phyloP scores from a whole-genome alignment of 2,329 filamentous ascomycete genomes.

The Paraphaeosphaeria sporulosa region DNA sequence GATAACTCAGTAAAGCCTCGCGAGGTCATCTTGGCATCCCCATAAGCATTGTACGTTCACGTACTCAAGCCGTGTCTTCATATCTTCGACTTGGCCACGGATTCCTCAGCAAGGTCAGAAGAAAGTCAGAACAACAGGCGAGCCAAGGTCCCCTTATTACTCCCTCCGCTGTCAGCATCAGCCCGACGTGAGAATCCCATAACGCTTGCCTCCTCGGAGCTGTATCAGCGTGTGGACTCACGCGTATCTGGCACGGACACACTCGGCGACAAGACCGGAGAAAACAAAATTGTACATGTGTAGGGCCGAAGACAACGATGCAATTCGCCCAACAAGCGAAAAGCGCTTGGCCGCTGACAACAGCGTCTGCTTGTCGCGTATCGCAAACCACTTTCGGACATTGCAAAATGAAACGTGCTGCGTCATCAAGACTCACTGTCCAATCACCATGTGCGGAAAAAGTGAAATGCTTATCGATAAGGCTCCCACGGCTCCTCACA shows the following conservation, averaged over 20 bases:
- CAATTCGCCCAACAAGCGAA: neutral
- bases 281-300: too few relatives aligned
- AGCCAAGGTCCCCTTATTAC: neutral
- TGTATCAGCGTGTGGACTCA: neutral
- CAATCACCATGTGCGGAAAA: neutral
- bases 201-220: neutral
- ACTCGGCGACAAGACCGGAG: too few relatives aligned
- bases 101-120: constrained; percentile 10
- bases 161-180: neutral
- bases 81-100: neutral
- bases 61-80: neutral
- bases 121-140: neutral
- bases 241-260: neutral
- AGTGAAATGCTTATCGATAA: constrained; percentile 7
- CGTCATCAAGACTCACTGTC: neutral
- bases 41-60: neutral
- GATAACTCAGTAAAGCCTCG: neutral
- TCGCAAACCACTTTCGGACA: neutral
- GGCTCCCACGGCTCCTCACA: neutral
- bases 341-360: neutral
- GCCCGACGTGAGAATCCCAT: neutral
- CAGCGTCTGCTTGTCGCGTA: neutral
- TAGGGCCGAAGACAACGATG: neutral
- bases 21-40: neutral
- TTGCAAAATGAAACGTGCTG: neutral